Evolutionary conservation across 768 basidiomycete genomes (phyloP), one percentile per base, ranked within the genome.

Genomic region (Leccinum arenicola): DNA sequence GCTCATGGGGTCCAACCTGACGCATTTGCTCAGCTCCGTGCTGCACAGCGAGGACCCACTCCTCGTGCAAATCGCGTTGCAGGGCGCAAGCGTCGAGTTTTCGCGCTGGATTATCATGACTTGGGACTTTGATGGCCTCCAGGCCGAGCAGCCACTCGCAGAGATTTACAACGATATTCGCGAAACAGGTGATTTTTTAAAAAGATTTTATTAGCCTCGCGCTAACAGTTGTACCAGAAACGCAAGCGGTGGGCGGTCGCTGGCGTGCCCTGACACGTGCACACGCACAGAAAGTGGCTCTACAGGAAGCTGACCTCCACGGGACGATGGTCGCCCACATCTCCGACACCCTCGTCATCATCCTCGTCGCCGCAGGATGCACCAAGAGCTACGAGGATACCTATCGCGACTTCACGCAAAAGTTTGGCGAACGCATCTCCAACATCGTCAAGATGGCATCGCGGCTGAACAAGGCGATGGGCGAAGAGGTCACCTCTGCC

Each of bases 231-330:
- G 21, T 6, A 9, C 43, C 54, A 82, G 83, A 84, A 65, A 74
- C 76, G 27, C 83, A 83, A 67, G 75, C 78, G 1, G 76, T 81
- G 29, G 78, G 83, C 15, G 84, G 82, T 52, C 74, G 79, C 27
- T 85, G 84, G 84, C 77, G 84, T 57, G 78, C 83, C 25, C 60
- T 85, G 61, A 85, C 84, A 27, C 75, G 80, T 52, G 70, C 73
- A 27, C 80, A 84, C 54, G 75, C 79, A 19, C 68, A 77, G 48
- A 67, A 67, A 47, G 64, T 65, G 2, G 66, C 66, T 19, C 61
- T 74, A 3, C 72, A 71, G n/a, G 73, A 74, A 19, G 67, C 68
- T 27, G 69, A 72, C 59, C 61, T 68, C 52, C 66, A 75, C 51
- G 61, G 61, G n/a, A 71, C 73, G 3, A 74, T 79, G 62, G 78